Percentiles rank a stretch among this genome's conserved stretches.
phyloP scores from a whole-genome alignment of 345 rosid species.

The Hibiscus trionum region DNA sequence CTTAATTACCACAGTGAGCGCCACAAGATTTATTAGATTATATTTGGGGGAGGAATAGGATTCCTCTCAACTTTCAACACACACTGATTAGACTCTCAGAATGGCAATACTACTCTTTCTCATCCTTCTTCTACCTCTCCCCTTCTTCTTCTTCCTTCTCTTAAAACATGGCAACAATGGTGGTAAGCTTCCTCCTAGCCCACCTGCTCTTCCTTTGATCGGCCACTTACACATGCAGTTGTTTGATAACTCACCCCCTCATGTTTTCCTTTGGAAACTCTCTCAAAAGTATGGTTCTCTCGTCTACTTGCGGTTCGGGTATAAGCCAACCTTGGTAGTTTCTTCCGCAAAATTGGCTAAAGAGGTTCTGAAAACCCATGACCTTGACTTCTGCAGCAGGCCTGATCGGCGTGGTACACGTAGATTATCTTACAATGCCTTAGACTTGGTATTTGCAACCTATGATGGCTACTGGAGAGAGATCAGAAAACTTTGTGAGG shows the following conservation, averaged over 20 bases:
- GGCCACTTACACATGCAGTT: neutral
- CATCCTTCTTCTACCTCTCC: neutral
- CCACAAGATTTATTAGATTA: too few species aligned
- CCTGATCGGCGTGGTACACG: neutral
- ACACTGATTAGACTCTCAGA: neutral
- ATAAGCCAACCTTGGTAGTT: neutral
- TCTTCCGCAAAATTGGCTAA: neutral
- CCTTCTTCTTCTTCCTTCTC: neutral
- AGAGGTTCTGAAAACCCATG: neutral
- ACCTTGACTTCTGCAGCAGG: neutral
- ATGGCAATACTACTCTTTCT: neutral
- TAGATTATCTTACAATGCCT: neutral
- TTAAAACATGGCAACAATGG: neutral
- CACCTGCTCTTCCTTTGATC: neutral
- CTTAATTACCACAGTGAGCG: too few species aligned
- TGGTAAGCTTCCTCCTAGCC: neutral
- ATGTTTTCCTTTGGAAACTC: neutral
- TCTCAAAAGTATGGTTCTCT: neutral
- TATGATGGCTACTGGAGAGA: too few species aligned
- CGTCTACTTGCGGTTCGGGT: neutral
- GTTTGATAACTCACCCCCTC: neutral
- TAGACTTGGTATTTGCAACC: neutral
- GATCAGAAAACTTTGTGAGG: neutral
- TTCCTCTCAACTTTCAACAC: too few species aligned
- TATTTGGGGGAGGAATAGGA: neutral